These are phyloP conservation scores for Cenchrus purpureus DNA, from an alignment of 176 grass and related monocot species.

Conservation along the genomic window DNA sequence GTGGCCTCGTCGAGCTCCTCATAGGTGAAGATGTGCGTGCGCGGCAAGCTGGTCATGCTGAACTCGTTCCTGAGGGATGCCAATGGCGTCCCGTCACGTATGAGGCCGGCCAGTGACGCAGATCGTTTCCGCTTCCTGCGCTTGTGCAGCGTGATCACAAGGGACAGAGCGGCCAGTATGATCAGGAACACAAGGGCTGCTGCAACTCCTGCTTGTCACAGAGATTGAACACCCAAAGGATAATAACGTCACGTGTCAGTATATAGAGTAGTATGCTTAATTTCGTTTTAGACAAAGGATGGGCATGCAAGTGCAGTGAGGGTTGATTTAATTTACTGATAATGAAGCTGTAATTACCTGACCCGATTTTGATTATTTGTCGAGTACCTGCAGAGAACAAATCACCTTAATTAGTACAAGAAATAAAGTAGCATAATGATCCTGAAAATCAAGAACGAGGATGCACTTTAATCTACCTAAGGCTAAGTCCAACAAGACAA, in stretches of 20 bases:
- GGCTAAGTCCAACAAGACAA: too few relatives aligned
- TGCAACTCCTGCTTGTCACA: conserved; percentile 23
- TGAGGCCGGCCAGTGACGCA: conserved; percentile 24
- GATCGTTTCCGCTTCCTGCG: conserved; percentile 26
- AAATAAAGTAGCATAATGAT: neutral
- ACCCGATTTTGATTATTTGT: neutral
- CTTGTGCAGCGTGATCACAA: neutral
- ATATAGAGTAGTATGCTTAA: neutral
- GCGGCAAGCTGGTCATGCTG: conserved; percentile 1
- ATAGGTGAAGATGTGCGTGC: conserved; percentile 52
- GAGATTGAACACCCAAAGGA: neutral
- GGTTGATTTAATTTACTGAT: neutral
- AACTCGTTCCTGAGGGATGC: conserved; percentile 43
- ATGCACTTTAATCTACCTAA: neutral
- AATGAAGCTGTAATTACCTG: conserved; percentile 33
- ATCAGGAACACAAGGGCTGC: neutral
- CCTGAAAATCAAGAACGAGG: neutral
- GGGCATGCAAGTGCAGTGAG: neutral
- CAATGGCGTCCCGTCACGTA: conserved; percentile 14
- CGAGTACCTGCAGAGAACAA: neutral
- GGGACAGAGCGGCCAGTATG: neutral
- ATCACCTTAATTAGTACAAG: neutral
- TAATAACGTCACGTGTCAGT: neutral
- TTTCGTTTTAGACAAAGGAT: neutral
- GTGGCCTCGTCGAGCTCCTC: conserved; percentile 69